phyloP scores from a whole-genome alignment of 768 basidiomycete species.

The Lyophyllum shimeji region DNA sequence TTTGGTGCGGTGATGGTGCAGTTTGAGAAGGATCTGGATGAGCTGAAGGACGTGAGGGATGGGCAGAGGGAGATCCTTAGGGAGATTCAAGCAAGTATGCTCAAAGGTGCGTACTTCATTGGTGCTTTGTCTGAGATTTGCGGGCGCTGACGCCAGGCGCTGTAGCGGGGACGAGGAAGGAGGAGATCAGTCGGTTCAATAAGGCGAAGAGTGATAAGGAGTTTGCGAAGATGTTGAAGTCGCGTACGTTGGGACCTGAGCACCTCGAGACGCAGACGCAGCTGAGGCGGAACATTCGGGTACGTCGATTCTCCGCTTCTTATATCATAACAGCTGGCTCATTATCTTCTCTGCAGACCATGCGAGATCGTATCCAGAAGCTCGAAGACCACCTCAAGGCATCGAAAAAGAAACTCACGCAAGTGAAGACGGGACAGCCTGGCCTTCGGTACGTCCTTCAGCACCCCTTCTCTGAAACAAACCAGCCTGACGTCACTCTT shows the following conservation, averaged over 20 bases:
- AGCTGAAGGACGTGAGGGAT: constrained; percentile 42
- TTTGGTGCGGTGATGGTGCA: constrained; percentile 50
- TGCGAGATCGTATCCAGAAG: constrained; percentile 73
- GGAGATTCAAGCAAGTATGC: constrained; percentile 62
- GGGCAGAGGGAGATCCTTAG: constrained; percentile 43
- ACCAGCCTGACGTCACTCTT: not conserved
- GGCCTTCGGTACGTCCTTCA: constrained; percentile 53
- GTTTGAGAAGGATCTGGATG: constrained; percentile 52
- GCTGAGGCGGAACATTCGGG: constrained; percentile 70
- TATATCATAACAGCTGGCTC: not conserved
- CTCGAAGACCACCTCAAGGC: constrained; percentile 72
- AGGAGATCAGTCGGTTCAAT: constrained; percentile 80
- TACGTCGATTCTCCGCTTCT: constrained; percentile 30
- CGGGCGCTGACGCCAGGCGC: not conserved
- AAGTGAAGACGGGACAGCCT: constrained; percentile 61
- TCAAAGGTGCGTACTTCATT: constrained; percentile 52
- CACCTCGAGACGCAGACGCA: constrained; percentile 80
- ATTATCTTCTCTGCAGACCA: constrained; percentile 41
- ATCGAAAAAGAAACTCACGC: constrained; percentile 67
- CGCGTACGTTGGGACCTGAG: constrained; percentile 84
- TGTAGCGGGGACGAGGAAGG: constrained; percentile 75
- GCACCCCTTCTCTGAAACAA: not conserved
- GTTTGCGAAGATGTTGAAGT: constrained; percentile 72
- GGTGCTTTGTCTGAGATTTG: not conserved
- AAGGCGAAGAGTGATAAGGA: constrained; percentile 77